Conservation (phyloP, 768 basidiomycete genomes). For the Leccinum boreale region DNA sequence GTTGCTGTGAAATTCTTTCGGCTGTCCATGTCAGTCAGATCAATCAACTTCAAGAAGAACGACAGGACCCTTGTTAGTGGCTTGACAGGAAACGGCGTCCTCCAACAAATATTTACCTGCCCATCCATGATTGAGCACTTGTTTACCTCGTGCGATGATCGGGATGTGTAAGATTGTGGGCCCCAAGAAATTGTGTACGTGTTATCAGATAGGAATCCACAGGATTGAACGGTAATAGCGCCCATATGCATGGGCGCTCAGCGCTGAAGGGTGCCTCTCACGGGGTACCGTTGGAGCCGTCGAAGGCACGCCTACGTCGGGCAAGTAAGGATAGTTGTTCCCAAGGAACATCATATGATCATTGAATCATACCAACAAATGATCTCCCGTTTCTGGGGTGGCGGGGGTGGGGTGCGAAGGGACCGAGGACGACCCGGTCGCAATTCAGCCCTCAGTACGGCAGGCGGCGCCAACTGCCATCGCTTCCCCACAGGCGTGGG, state of each 20-base stretch:
- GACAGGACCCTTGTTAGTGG: slow-evolving; percentile 11
- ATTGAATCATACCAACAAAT: background rate
- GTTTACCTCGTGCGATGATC: slow-evolving; percentile 2
- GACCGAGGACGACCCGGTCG: background rate
- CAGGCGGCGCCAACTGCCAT: background rate
- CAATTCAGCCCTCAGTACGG: background rate
- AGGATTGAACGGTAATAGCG: background rate
- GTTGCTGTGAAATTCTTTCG: slow-evolving; percentile 3
- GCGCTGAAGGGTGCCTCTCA: background rate
- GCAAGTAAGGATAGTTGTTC: background rate
- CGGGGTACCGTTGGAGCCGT: too few species aligned
- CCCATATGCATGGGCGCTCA: background rate
- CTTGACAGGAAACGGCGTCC: slow-evolving; percentile 2
- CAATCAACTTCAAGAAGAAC: background rate
- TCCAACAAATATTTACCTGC: background rate
- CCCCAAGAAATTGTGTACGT: background rate
- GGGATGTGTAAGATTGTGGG: background rate
- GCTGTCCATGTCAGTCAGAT: background rate
- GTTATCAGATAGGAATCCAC: background rate
- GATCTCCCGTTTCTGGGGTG: background rate
- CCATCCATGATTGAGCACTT: background rate
- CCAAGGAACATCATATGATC: slow-evolving; percentile 4
- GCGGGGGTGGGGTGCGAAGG: background rate
- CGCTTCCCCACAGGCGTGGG: background rate
- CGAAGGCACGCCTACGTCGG: background rate